Evolutionary conservation across 1,139 yeast genomes (phyloP).

Genomic region (Suhomyces ambrosiae): DNA sequence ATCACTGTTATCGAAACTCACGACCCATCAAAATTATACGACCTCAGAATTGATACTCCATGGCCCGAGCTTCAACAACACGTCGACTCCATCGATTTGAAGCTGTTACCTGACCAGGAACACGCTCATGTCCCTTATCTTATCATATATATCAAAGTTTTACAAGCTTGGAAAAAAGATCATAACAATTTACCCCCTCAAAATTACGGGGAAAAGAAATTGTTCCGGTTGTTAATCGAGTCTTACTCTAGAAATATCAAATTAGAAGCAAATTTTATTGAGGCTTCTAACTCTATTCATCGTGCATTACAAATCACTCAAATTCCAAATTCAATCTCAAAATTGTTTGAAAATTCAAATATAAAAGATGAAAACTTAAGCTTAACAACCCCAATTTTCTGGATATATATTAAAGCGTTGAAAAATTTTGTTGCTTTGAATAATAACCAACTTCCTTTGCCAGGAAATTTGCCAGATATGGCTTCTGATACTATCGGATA

Average conservation of each 20-base stretch:
- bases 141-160: constrained; percentile 61
- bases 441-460: constrained; percentile 59
- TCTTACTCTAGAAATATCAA: constrained; percentile 37
- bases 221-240: constrained; percentile 46
- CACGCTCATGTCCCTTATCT: constrained; percentile 77
- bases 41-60: constrained; percentile 69
- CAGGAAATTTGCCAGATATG: constrained; percentile 88
- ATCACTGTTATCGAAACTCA: constrained; percentile 78
- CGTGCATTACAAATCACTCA: constrained; percentile 50
- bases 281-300: constrained; percentile 62
- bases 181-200: constrained; percentile 42
- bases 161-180: constrained; percentile 44
- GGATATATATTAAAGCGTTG: constrained; percentile 65
- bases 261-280: constrained; percentile 65
- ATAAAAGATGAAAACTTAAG: constrained; percentile 20
- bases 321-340: constrained; percentile 40
- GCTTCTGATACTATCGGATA: constrained; percentile 72
- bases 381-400: constrained; percentile 44
- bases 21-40: constrained; percentile 61
- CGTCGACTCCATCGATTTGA: constrained; percentile 54
- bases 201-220: constrained; percentile 48
- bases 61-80: constrained; percentile 71
- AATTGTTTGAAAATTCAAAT: constrained; percentile 32
- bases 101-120: constrained; percentile 48
- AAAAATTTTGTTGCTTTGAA: constrained; percentile 46